A percentile compares a stretch with the other conserved stretches of the same genome.
phyloP scores from a whole-genome alignment of 2,329 filamentous ascomycete species.

The Colletotrichum ledebouriae region DNA sequence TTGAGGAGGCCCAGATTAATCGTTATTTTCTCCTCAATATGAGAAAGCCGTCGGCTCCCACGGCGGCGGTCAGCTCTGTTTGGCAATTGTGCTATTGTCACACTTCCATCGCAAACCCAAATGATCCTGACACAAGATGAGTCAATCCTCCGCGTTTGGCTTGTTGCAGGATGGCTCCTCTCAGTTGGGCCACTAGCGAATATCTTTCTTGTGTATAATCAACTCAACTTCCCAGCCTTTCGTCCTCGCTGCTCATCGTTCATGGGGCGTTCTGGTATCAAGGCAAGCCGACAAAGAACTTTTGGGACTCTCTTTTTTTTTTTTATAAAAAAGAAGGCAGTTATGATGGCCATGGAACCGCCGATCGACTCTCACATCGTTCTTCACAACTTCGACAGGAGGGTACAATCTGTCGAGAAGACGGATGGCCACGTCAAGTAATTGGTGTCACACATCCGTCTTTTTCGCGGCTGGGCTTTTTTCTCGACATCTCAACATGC shows the following conservation, averaged over 20 bases:
- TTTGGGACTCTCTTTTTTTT: too few relatives aligned
- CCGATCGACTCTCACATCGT: too few relatives aligned
- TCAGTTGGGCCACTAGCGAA: slow-evolving; percentile 34
- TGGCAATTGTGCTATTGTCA: slow-evolving; percentile 34
- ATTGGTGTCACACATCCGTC: too few relatives aligned
- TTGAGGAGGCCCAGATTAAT: slow-evolving; percentile 2
- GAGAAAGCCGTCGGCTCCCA: slow-evolving; percentile 7
- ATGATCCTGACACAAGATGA: slow-evolving; percentile 8
- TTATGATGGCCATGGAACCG: too few relatives aligned
- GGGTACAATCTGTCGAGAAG: not conserved
- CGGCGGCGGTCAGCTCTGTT: not conserved
- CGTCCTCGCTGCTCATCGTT: not conserved
- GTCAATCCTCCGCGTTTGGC: slow-evolving; percentile 14
- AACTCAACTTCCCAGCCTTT: slow-evolving; percentile 5
- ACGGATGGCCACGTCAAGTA: too few relatives aligned
- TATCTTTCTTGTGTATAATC: slow-evolving; percentile 26
- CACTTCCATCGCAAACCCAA: slow-evolving; percentile 21
- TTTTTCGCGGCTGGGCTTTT: too few relatives aligned
- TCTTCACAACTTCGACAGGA: too few relatives aligned
- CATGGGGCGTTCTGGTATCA: not conserved
- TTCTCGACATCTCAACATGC: too few relatives aligned
- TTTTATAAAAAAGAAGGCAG: too few relatives aligned
- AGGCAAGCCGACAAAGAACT: too few relatives aligned
- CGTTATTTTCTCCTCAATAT: not conserved
- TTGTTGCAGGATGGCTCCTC: slow-evolving; percentile 23